Evolutionary conservation across 1,284 basidiomycete genomes (phyloP), one percentile per base, ranked within the genome.

Genomic region (Farysia itapuensis): DNA sequence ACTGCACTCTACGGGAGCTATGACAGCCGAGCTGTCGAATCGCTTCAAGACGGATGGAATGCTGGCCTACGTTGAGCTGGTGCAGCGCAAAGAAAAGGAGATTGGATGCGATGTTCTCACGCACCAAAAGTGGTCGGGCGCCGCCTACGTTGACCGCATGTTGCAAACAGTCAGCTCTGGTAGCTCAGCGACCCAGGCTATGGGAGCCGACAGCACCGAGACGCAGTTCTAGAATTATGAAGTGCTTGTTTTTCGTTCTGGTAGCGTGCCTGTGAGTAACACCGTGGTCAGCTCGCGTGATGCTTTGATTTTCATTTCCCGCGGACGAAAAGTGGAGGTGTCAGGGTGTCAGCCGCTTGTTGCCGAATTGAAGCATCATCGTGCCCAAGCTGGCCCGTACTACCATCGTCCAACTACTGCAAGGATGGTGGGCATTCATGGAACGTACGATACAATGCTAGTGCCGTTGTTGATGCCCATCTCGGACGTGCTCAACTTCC

Each of bases 21-120:
- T 67, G 42, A 68, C 71, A 4, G 49, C 47, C 32, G 75, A 78
- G 63, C 64, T 79, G 3, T 65, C 74, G 21, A 48, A 63, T 18
- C 47, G 60, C 15, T 93, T 84, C 81, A 87, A 88, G 79, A 83
- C 83, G 19, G 70, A 72, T 12, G 74, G 74, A 36, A 76, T 76
- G 74, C 61, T 72, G 9, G 74, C 72, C 3, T 76, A 76, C 33
- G 74, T 76, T 25, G 48, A 72, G 23, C 52, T 73, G 9, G 61
- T 76, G 30, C 74, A 76, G 57, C 44, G 71, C 30, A 70, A 67
- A 44, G 74, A 76, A 44, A 70, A 70, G 63, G 72, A 75, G 59
- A 53, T 74, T 7, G 72, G 71, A 21, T 59, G 61, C 29, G 74
- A 76, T 38, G 60, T 76, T 12, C 53, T 76, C n/a, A 76, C 68